These are phyloP conservation scores for Camellia granthamiana DNA, from an alignment of 148 eudicot genomes.

Conservation along the genomic window DNA sequence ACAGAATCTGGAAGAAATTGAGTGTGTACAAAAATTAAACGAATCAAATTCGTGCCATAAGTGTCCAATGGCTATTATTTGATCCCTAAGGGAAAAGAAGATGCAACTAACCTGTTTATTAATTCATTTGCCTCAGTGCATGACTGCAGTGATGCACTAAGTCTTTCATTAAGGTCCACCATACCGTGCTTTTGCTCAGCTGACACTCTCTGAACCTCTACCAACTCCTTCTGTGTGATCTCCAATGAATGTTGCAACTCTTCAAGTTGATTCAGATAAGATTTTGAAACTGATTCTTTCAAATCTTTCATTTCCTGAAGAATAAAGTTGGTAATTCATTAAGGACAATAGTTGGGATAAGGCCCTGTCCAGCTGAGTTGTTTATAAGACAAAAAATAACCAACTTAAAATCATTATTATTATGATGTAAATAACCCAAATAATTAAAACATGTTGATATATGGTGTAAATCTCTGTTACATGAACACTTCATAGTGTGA, in stretches of 20 bases:
- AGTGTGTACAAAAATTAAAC: too few relatives aligned
- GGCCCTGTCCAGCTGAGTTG: conserved; percentile 5
- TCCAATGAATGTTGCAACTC: conserved; percentile 56
- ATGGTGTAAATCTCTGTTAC: background rate
- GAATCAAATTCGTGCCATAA: background rate
- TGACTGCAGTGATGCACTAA: conserved; percentile 74
- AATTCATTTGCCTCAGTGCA: conserved; percentile 83
- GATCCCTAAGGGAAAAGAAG: background rate
- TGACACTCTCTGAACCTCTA: conserved; percentile 47
- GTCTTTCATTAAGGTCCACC: conserved; percentile 76
- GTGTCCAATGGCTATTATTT: background rate
- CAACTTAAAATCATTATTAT: background rate
- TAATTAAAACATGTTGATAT: background rate
- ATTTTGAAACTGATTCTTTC: conserved; percentile 62
- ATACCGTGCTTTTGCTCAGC: conserved; percentile 75
- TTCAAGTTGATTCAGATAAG: conserved; percentile 55
- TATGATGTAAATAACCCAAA: too few relatives aligned
- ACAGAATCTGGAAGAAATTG: too few relatives aligned
- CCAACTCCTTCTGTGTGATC: conserved; percentile 59
- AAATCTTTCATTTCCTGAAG: conserved; percentile 73
- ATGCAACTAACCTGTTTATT: conserved; percentile 49
- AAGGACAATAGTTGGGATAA: background rate
- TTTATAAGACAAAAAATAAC: conserved; percentile 2
- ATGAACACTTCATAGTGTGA: background rate
- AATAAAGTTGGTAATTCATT: conserved; percentile 6